These are phyloP conservation scores for Alternaria infectoria DNA, from an alignment of 2,329 filamentous ascomycete species.

Conservation along the genomic window DNA sequence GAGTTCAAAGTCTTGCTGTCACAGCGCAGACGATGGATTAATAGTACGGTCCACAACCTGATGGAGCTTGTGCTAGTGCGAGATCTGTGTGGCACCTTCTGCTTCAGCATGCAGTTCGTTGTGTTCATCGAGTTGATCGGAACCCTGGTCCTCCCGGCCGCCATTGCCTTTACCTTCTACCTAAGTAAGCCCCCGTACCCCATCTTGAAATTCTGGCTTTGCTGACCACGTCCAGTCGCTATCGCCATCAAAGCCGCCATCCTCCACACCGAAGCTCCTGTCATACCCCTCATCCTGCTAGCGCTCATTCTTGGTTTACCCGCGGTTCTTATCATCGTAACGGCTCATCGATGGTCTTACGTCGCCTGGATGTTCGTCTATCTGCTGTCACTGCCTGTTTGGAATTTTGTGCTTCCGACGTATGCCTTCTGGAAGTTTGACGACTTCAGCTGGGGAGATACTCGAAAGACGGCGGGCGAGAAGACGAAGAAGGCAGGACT, in stretches of 20 bases:
- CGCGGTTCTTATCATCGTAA: slow-evolving; percentile 87
- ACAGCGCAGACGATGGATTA: slow-evolving; percentile 97
- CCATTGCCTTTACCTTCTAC: slow-evolving; percentile 96
- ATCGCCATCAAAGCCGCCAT: slow-evolving; percentile 78
- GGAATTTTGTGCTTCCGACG: slow-evolving; percentile 93
- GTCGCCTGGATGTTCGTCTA: slow-evolving; percentile 98
- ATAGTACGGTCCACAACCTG: slow-evolving; percentile 97
- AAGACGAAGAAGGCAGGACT: slow-evolving; percentile 85
- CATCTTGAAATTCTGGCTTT: neutral
- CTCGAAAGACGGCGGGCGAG: slow-evolving; percentile 91
- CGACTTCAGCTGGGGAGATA: slow-evolving; percentile 99
- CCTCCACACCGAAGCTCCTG: slow-evolving; percentile 65
- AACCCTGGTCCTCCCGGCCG: slow-evolving; percentile 91
- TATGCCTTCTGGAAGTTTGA: slow-evolving; percentile 99
- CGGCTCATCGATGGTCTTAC: slow-evolving; percentile 90
- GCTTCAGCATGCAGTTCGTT: slow-evolving; percentile 99
- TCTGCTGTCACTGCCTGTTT: slow-evolving; percentile 87
- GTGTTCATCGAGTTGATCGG: slow-evolving; percentile 94
- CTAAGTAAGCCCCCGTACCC: slow-evolving; percentile 69
- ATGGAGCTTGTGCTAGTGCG: slow-evolving; percentile 96
- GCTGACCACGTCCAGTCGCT: slow-evolving; percentile 65
- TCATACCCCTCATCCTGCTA: slow-evolving; percentile 89
- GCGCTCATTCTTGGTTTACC: slow-evolving; percentile 92
- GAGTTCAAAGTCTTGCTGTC: slow-evolving; percentile 90
- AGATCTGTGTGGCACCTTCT: slow-evolving; percentile 97